A percentile compares a stretch with the other conserved stretches of the same genome.
Evolutionary conservation across 2,329 filamentous ascomycete genomes (phyloP).

Genomic region (Microcyclosporella mali): DNA sequence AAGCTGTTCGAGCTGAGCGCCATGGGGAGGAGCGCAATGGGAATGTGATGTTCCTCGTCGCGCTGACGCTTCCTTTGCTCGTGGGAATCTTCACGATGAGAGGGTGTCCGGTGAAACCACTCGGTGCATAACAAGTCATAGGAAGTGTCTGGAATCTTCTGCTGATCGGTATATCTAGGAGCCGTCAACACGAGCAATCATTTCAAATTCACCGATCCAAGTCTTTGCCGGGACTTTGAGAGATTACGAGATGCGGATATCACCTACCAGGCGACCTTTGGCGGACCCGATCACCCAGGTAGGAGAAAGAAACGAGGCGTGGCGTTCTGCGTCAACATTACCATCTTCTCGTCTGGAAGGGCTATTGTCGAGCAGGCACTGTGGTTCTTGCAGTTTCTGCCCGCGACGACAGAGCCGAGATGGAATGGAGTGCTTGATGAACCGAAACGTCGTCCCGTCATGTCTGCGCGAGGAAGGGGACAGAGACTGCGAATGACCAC

Average conservation of each 20-base stretch:
- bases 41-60: slow-evolving; percentile 6
- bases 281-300: slow-evolving; percentile 7
- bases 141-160: no score
- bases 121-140: not conserved
- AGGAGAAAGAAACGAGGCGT: slow-evolving; percentile 14
- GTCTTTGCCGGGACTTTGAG: slow-evolving; percentile 3
- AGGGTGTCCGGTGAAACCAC: slow-evolving; percentile 12
- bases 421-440: not conserved
- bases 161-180: no score
- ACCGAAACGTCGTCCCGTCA: no score
- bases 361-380: slow-evolving; percentile 9
- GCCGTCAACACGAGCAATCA: slow-evolving; percentile 16
- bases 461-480: not conserved
- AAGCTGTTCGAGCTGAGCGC: no score
- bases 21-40: no score
- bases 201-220: slow-evolving; percentile 9
- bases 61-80: slow-evolving; percentile 11
- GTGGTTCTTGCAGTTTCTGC: slow-evolving; percentile 13
- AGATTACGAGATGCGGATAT: slow-evolving; percentile 1
- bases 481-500: slow-evolving; percentile 2
- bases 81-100: slow-evolving; percentile 10
- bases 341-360: not conserved
- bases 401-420: slow-evolving; percentile 2
- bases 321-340: slow-evolving; percentile 14
- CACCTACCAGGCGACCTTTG: slow-evolving; percentile 10